Base-by-base conservation (phyloP, 768 basidiomycete genomes). In the Hypholoma fasciculare region DNA sequence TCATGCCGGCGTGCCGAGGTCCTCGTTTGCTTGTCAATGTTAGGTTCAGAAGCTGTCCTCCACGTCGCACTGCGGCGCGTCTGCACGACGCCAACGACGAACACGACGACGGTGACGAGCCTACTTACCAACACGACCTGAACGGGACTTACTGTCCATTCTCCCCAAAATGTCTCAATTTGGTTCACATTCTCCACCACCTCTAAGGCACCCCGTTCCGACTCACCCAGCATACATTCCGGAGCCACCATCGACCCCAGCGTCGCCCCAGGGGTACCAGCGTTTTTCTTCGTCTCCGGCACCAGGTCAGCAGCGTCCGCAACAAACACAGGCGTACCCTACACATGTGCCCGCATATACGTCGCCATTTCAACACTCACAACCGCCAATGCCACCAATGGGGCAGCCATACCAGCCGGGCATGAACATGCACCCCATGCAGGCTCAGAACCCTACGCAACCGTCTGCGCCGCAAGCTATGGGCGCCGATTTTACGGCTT, bases 171-270 rank as follows among this genome's bases (percentile, higher is more conserved):
- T 73, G 72, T 65, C 72, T 46, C 67, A 67, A 49, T 72, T 57
- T 65, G 62, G 61, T 40, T 77, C 76, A 13, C 70, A 71, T 49
- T 90, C 89, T 0, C 90, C 90, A 1, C 91, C 92, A 1, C 92
- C 91, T 0, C 80, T 95, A 1, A 88, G 91, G 49, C 93, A 95
- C 67, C 93, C 93, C 2, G 89, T 93, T 0, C 93, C 93, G 0
- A 94, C 92, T 0, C 92, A 94, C 61, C 93, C 91, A 0, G 86
- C 88, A 0, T 92, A 87, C 71, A 90, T 94, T 57, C 93, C 88
- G 23, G 91, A 90, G 55, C 91, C 88, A 0, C 92, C 88, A 0
- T 85, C 84, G 2, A 93, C 90, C 0, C 87, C 89, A 2, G 82
- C 76, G 16, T 90, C 90, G 3, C 88, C 90, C 0, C 84, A 86